Conservation (phyloP, 129 eudicot genomes). For the Flaveria ramosissima region DNA sequence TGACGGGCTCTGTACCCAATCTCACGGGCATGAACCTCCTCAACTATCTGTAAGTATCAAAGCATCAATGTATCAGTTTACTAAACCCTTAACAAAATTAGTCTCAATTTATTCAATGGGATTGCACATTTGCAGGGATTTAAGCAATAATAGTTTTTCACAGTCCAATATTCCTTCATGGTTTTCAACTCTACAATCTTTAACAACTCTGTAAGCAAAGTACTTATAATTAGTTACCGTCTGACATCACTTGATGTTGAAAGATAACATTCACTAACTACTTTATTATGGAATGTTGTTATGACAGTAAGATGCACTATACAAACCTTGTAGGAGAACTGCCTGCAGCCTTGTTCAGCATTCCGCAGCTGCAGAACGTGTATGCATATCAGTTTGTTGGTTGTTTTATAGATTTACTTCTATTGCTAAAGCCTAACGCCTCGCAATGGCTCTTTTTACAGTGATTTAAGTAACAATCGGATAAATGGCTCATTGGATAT, state of each 20-base stretch:
- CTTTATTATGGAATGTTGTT: background rate
- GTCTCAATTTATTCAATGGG: background rate
- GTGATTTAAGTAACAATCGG: constrained; percentile 53
- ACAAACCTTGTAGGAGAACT: constrained; percentile 61
- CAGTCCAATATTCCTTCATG: constrained; percentile 45
- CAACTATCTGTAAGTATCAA: constrained; percentile 47
- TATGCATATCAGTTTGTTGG: constrained; percentile 23
- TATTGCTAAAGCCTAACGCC: constrained; percentile 36
- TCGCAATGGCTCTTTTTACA: background rate
- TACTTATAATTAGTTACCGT: background rate
- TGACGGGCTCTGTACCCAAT: constrained; percentile 47
- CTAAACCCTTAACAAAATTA: background rate
- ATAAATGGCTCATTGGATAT: constrained; percentile 57
- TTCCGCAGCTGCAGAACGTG: constrained; percentile 65
- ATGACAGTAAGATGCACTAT: constrained; percentile 48
- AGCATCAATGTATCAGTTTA: background rate
- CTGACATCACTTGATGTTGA: background rate
- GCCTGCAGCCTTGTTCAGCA: constrained; percentile 50
- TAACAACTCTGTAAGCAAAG: constrained; percentile 51
- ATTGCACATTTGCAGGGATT: constrained; percentile 43
- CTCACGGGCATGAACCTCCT: constrained; percentile 48
- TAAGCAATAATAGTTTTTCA: constrained; percentile 51
- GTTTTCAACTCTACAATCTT: constrained; percentile 45
- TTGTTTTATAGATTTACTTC: background rate
- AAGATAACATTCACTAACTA: background rate